Evolutionary conservation across 768 basidiomycete genomes (phyloP).

Genomic region (Macrolepiota albuminosa): DNA sequence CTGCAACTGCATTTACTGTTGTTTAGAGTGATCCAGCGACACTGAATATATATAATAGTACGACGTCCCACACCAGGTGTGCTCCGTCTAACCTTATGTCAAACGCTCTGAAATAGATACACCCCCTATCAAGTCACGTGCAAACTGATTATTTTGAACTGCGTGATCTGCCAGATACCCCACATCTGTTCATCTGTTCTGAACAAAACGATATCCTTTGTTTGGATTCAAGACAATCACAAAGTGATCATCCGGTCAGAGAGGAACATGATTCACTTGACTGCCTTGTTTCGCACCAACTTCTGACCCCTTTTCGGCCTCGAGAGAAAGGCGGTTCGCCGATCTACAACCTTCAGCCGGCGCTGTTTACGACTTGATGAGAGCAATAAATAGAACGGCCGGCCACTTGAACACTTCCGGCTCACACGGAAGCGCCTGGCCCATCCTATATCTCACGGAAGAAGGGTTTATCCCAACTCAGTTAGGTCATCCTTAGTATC

Average conservation of each 20-base stretch:
- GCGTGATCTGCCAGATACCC: neutral
- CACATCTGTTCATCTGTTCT: neutral
- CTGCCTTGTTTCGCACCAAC: neutral
- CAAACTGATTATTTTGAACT: neutral
- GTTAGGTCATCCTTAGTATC: neutral
- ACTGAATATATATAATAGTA: neutral
- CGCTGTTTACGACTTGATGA: neutral
- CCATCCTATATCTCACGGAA: neutral
- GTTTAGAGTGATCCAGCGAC: no score
- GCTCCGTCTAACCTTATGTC: neutral
- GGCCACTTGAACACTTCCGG: neutral
- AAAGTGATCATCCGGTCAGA: neutral
- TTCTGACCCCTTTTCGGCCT: neutral
- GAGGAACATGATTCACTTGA: neutral
- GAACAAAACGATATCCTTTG: neutral
- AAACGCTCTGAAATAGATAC: neutral
- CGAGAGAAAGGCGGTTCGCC: neutral
- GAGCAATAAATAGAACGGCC: neutral
- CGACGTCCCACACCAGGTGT: neutral
- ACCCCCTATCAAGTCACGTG: neutral
- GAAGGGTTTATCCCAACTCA: neutral
- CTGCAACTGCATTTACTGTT: neutral
- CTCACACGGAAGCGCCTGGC: neutral
- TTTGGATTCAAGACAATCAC: neutral
- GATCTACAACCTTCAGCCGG: neutral